phyloP scores from a whole-genome alignment of 106 monocot species.

The Phalaenopsis equestris region DNA sequence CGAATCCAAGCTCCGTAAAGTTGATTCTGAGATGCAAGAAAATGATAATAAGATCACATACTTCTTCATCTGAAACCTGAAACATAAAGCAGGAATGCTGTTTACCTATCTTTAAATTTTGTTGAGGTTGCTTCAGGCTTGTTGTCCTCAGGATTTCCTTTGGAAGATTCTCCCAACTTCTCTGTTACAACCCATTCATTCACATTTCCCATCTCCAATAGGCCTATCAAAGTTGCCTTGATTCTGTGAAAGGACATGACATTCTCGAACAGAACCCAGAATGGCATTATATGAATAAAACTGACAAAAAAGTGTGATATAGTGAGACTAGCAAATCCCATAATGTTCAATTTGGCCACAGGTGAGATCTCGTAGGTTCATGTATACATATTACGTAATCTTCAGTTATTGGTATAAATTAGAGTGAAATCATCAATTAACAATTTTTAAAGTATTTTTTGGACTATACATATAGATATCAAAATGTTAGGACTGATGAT shows the following conservation, averaged over 20 bases:
- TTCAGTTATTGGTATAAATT: too few species aligned
- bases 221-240: slow-evolving; percentile 23
- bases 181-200: slow-evolving; percentile 48
- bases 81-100: background rate
- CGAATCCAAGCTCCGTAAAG: slow-evolving; percentile 30
- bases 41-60: background rate
- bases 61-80: background rate
- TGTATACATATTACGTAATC: too few species aligned
- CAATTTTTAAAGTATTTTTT: too few species aligned
- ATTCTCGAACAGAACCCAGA: slow-evolving; percentile 51
- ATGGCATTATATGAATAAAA: slow-evolving; percentile 5
- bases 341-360: too few species aligned
- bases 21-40: slow-evolving; percentile 24
- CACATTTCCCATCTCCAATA: slow-evolving; percentile 28
- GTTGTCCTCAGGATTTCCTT: slow-evolving; percentile 11
- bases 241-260: slow-evolving; percentile 44
- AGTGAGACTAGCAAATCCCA: background rate
- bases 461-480: too few species aligned
- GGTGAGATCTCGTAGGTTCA: too few species aligned
- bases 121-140: slow-evolving; percentile 7
- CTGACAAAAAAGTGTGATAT: background rate
- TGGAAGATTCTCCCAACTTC: slow-evolving; percentile 29
- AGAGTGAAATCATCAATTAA: too few species aligned
- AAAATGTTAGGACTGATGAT: too few species aligned
- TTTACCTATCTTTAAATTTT: slow-evolving; percentile 30